Base-by-base conservation (phyloP, 2,329 filamentous ascomycete species). In the Cucurbitaria berberidis region DNA sequence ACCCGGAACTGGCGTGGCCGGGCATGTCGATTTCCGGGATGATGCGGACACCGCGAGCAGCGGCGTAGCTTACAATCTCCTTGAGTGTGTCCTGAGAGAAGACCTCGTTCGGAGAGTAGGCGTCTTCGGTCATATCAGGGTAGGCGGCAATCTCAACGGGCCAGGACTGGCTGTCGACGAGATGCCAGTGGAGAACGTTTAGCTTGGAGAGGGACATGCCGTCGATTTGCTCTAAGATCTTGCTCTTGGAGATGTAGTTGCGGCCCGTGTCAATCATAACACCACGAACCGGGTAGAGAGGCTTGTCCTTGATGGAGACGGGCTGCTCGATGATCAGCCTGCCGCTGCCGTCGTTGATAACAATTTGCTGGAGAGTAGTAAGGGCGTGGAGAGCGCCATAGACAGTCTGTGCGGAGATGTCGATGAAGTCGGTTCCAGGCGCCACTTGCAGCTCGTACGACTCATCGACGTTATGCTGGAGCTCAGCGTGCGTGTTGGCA, bases 1-100 rank as follows among this genome's bases (percentile, higher is more conserved):
- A 85, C 26, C 82, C 82, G 0, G 81, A 78, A 26, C 77, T 75
- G 5, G 82, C 79, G 65, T 86, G 84, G 41, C 83, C 82, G 6
- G 84, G 84, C 82, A 86, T 86, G 66, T 86, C 84, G 36, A 86
- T 80, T 62, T 86, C 84, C n/a, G 84, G 82, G 29, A 86, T 76
- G 49, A 86, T 76, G 48, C 84, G 82, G n/a, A 86, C 77, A 50
- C 80, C 84, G 16, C 83, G 83, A 29, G 80, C 78, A 32, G 80
- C 75, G 15, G 80, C 82, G 57, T 84, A 84, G 11, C 67, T 64
- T 45, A 84, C 76, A 44, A 84, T 69, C 2, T 71, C 70, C 16
- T 68, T 74, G 40, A 84, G 67, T 51, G 77, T 74, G 0, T 64
- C 59, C 1, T 79, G 74, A 2, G 77, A 76, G 65, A 79, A 84